Conservation (phyloP, 306 rosid species). For the Begonia masoniana region DNA sequence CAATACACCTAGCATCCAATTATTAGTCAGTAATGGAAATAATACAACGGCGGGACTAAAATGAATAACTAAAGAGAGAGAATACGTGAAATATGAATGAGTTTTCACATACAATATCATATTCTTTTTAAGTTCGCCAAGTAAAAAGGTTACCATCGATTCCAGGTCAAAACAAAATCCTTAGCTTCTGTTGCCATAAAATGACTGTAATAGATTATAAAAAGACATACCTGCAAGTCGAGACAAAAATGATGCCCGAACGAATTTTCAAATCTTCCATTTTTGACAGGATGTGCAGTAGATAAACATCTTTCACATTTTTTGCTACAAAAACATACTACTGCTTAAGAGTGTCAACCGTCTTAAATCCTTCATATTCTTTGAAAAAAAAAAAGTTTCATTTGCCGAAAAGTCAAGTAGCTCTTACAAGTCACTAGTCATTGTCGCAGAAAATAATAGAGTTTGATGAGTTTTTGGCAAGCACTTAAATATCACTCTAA, state of each 20-base stretch:
- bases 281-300: slow-evolving; percentile 52
- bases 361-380: slow-evolving; percentile 80
- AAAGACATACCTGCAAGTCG: slow-evolving; percentile 62
- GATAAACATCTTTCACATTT: slow-evolving; percentile 66
- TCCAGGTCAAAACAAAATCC: too few relatives aligned
- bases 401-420: slow-evolving; percentile 53
- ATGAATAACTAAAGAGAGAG: too few relatives aligned
- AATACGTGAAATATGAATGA: too few relatives aligned
- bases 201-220: slow-evolving; percentile 3
- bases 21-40: too few relatives aligned
- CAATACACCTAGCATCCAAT: too few relatives aligned
- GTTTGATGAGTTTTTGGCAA: slow-evolving; percentile 78
- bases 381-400: slow-evolving; percentile 55
- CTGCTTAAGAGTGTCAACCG: slow-evolving; percentile 64
- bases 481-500: slow-evolving; percentile 58
- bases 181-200: too few relatives aligned
- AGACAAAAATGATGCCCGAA: slow-evolving; percentile 64
- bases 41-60: too few relatives aligned
- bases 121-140: too few relatives aligned
- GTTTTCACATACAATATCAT: too few relatives aligned
- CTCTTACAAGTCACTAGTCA: slow-evolving; percentile 48
- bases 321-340: slow-evolving; percentile 49
- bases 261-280: slow-evolving; percentile 65
- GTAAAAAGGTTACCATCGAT: too few relatives aligned
- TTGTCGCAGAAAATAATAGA: slow-evolving; percentile 76